These are phyloP conservation scores for Fraxinus floribunda DNA, from an alignment of 305 asterid species.

Conservation along the genomic window DNA sequence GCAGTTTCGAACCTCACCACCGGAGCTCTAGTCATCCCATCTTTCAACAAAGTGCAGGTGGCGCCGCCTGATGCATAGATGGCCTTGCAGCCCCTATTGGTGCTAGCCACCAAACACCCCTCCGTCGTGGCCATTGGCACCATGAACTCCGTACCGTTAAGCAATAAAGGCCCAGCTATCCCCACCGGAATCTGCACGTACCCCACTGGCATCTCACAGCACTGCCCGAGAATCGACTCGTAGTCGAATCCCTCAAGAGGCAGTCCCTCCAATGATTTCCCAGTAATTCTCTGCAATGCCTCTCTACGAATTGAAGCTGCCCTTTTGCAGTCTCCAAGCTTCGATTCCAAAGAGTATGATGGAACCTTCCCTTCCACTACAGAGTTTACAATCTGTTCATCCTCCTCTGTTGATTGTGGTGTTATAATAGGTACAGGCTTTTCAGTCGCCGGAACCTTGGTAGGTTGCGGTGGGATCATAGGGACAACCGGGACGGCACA, in stretches of 20 bases:
- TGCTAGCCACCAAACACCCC: conserved; percentile 52
- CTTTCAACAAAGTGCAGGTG: conserved; percentile 35
- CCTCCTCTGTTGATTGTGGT: conserved; percentile 28
- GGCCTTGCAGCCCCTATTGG: conserved; percentile 55
- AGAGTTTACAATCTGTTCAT: conserved; percentile 34
- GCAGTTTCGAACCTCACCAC: conserved; percentile 48
- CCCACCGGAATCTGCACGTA: conserved; percentile 54
- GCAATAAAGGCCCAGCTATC: conserved; percentile 49
- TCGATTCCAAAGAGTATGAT: conserved; percentile 42
- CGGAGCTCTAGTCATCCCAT: conserved; percentile 59
- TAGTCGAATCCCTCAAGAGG: conserved; percentile 51
- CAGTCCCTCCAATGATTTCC: conserved; percentile 44
- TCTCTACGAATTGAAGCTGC: conserved; percentile 43
- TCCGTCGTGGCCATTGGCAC: conserved; percentile 58
- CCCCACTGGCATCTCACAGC: conserved; percentile 59
- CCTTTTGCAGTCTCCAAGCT: conserved; percentile 44
- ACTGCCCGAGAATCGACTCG: conserved; percentile 49
- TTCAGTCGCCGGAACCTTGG: conserved; percentile 13
- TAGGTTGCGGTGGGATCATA: conserved; percentile 22
- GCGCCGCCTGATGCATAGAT: conserved; percentile 46
- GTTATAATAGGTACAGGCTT: conserved; percentile 22
- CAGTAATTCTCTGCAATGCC: conserved; percentile 47
- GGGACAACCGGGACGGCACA: conserved; percentile 25
- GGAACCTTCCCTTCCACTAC: conserved; percentile 40
- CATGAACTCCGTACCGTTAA: conserved; percentile 45